Evolutionary conservation across 139 green algal species (phyloP).

Genomic region (Pleodorina starrii): DNA sequence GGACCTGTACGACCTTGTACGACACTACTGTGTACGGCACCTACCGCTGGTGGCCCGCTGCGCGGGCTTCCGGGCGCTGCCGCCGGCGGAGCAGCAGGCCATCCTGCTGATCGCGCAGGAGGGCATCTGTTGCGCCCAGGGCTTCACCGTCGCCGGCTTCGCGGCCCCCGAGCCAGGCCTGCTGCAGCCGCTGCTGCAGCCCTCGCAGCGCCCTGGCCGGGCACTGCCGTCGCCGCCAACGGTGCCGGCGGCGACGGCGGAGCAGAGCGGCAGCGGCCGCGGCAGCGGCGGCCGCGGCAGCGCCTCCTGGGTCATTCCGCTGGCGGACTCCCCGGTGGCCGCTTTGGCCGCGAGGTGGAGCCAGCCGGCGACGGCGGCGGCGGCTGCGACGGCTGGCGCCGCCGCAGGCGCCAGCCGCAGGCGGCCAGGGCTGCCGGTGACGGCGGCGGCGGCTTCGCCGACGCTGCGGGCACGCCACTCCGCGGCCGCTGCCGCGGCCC

Average conservation of each 20-base stretch:
- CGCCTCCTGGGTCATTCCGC: not conserved
- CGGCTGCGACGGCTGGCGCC: too few relatives aligned
- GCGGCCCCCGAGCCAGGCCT: not conserved
- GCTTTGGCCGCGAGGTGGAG: too few relatives aligned
- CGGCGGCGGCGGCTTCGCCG: too few relatives aligned
- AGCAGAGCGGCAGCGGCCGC: not conserved
- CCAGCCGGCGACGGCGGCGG: too few relatives aligned
- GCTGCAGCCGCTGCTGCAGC: not conserved
- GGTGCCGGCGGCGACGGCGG: not conserved
- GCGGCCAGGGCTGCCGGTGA: too few relatives aligned
- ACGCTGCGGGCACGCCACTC: too few relatives aligned
- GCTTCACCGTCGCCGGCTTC: not conserved
- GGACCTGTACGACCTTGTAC: constrained; percentile 23
- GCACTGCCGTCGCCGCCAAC: not conserved
- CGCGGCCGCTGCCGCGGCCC: too few relatives aligned
- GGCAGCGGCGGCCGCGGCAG: not conserved
- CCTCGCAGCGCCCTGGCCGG: not conserved
- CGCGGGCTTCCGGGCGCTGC: constrained; percentile 10
- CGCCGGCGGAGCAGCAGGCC: not conserved
- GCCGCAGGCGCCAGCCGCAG: too few relatives aligned
- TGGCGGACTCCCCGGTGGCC: not conserved
- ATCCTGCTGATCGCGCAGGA: not conserved
- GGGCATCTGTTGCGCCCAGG: not conserved
- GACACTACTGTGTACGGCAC: constrained; percentile 20
- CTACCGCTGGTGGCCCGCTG: not conserved